Conservation (phyloP, 768 basidiomycete species). For the Pleurotus cornucopiae region DNA sequence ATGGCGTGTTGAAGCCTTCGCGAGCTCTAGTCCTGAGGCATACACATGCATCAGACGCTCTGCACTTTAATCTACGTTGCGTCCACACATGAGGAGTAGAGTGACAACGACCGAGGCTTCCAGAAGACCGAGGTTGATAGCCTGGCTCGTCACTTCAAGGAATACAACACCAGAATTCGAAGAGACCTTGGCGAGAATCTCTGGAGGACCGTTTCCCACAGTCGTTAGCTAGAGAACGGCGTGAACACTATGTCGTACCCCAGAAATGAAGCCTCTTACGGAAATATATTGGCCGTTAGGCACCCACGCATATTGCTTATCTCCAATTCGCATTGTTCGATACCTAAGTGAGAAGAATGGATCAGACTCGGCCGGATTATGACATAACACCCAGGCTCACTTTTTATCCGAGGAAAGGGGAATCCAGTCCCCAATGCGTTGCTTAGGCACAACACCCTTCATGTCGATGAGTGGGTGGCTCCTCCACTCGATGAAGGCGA, state of each 20-base stretch:
- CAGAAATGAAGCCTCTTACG: constrained; percentile 29
- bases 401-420: constrained; percentile 30
- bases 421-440: constrained; percentile 36
- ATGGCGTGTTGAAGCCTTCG: not conserved
- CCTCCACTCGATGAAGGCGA: constrained; percentile 40
- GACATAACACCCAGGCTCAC: constrained; percentile 16
- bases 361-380: not conserved
- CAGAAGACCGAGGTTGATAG: constrained; percentile 50
- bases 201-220: constrained; percentile 26
- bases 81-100: constrained; percentile 54
- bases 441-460: constrained; percentile 25
- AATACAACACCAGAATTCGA: constrained; percentile 38
- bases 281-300: constrained; percentile 51
- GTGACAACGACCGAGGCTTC: constrained; percentile 49
- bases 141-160: constrained; percentile 55
- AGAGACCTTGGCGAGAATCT: constrained; percentile 49
- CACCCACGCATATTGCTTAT: constrained; percentile 50
- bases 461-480: constrained; percentile 29
- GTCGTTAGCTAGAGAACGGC: constrained; percentile 40
- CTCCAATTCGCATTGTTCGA: constrained; percentile 49
- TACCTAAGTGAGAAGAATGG: constrained; percentile 22
- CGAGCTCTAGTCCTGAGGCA: too few species aligned
- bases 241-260: not conserved
- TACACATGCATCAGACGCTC: too few species aligned
- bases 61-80: constrained; percentile 48